phyloP scores from a whole-genome alignment of 768 basidiomycete species.

The Suillus fuscotomentosus region DNA sequence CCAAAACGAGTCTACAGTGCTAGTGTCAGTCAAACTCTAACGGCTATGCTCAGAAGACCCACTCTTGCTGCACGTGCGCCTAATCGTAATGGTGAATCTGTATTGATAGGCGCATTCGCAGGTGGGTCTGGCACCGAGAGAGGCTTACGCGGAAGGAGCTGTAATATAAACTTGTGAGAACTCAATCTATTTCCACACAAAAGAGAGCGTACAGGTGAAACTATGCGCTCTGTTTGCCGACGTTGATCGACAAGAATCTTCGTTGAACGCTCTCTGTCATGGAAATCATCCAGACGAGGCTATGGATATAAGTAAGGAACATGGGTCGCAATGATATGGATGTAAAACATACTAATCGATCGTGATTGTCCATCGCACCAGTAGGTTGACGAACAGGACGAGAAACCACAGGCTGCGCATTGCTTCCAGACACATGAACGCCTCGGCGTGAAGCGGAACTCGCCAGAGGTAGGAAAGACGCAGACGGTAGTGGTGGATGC shows the following conservation, averaged over 20 bases:
- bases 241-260: constrained; percentile 2
- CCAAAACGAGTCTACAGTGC: constrained; percentile 29
- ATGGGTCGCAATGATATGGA: neutral
- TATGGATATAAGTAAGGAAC: constrained; percentile 13
- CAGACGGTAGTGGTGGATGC: neutral
- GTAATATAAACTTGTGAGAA: no score
- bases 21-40: neutral
- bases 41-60: neutral
- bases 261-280: constrained; percentile 7
- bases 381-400: constrained; percentile 14
- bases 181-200: neutral
- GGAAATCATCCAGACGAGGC: constrained; percentile 14
- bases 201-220: constrained; percentile 20
- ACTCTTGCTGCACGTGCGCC: neutral
- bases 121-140: neutral
- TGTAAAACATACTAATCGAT: constrained; percentile 20
- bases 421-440: constrained; percentile 11
- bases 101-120: neutral
- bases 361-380: constrained; percentile 15
- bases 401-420: constrained; percentile 18
- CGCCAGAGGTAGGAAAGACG: neutral
- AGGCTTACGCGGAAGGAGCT: constrained; percentile 1
- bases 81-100: neutral
- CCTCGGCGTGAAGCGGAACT: constrained; percentile 7
- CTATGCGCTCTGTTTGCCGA: constrained; percentile 12